Base-by-base conservation (phyloP, 2,329 filamentous ascomycete species). In the Helotiales sp. region DNA sequence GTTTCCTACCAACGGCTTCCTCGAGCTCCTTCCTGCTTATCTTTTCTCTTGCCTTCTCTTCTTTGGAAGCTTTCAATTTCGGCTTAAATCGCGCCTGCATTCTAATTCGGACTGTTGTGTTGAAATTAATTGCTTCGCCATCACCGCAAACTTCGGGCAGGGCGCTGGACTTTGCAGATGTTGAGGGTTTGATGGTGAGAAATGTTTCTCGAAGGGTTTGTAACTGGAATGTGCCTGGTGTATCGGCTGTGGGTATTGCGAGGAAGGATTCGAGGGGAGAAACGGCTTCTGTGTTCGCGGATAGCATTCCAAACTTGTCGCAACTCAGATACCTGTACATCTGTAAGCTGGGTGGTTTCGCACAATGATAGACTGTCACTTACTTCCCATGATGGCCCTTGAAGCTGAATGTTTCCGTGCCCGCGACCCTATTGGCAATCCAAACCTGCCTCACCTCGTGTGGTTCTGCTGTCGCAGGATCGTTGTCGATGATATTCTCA, bases 71-170 rank as follows among this genome's bases (percentile, higher is more conserved):
- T 74, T 88, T 90, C 46, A 95, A 74, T 62, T 83, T 83, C 8
- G 93, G 93, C 79, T 97, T 97, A 78, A 96, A 98, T 51, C 90
- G 82, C 22, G 93, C 91, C 76, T 98, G 93, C 93, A 98, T 97
- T 54, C 93, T 88, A 67, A 98, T 84, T 50, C 91, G 82, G 59
- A 96, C 72, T 6, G 86, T 88, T 9, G 90, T 91, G 66, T 82
- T 83, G 69, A 89, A 90, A 4, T 79, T 82, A 51, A 86, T 83
- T 8, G 77, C 75, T 13, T 87, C 84, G 7, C 85, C 88, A 72
- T 96, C 91, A 49, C 91, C 92, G 30, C 91, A 85, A 12, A 96
- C 79, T 65, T 93, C 88, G 0, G 85, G 80, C 1, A 75, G 69
- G 0, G 77, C 75, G 34, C 76, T 78, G 1, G 76, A 68, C 58